Evolutionary conservation across 306 rosid genomes (phyloP), one percentile per base, ranked within the genome.

Genomic region (Myrica gale): DNA sequence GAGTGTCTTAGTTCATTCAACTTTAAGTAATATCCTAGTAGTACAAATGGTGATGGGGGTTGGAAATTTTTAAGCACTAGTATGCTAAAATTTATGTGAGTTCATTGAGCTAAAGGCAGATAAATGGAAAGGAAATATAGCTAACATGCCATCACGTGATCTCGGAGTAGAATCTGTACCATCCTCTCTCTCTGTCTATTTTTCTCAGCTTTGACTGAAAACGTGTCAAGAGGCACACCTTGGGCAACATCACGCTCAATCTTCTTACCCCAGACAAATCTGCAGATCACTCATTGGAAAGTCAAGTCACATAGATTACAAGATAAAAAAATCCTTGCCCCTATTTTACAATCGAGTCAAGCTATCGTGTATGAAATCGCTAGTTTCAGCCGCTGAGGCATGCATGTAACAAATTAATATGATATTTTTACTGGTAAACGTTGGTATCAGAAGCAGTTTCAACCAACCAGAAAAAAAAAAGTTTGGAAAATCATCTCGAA

Each of bases 191-290:
- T 83, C 76, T 90, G 96, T 65, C 90, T 90, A 74, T 87, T 81
- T 76, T 83, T 92, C 85, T 90, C 99, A 41, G 97, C 77, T 73
- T 95, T 95, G 45, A 87, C 84, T 21, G 97, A 92, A 81, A 78
- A 95, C 45, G 47, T 15, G 4, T 95, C 97, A 73, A 90, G 88
- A 0, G 91, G 71, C 32, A 73, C 89, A 9, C 99, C 97, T 3
- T 95, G 93, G 41, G 86, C 0, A 71, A 95, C 92, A 81, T 92
- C 99, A 6, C 93, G 93, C 82, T 95, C 99, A 76, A 90, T 95
- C 85, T 95, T 95, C 91, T 95, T 95, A 56, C 97, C 78, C 99
- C 99, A 95, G 45, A 95, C 99, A 90, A 95, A 95, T 78, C 99
- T 95, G 80, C 48, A 83, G 19, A 88, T 62, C 67, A 74, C 55